A percentile compares a stretch with the other conserved stretches of the same genome.
phyloP scores from a whole-genome alignment of 2,329 filamentous ascomycete genomes.

The Calonectria hawksworthii region DNA sequence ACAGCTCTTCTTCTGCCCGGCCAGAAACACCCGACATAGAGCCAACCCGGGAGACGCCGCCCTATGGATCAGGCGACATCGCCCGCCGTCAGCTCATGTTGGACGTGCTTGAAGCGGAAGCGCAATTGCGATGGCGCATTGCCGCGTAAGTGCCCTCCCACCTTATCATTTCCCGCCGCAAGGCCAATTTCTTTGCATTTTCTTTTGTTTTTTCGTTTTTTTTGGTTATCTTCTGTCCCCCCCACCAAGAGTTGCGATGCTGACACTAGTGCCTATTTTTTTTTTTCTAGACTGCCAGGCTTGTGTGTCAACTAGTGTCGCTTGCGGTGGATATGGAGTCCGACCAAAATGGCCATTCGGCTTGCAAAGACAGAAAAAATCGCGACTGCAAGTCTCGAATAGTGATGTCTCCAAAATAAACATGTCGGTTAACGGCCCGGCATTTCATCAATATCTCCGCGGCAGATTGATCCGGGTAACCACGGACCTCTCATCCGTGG shows the following conservation, averaged over 20 bases:
- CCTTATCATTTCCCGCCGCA: not conserved
- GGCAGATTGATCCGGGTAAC: not conserved
- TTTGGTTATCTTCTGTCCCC: no score
- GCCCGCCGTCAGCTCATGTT: constrained; percentile 6
- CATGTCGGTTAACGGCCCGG: not conserved
- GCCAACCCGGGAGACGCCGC: not conserved
- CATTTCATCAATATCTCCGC: not conserved
- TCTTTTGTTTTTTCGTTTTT: no score
- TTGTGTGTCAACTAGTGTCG: not conserved
- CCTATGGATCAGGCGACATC: not conserved
- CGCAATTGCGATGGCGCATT: not conserved
- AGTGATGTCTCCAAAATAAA: not conserved
- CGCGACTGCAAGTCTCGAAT: not conserved
- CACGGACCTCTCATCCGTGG: not conserved
- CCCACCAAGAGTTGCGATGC: not conserved
- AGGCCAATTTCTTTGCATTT: no score
- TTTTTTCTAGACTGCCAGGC: not conserved
- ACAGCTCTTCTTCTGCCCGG: no score
- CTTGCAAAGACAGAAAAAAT: not conserved
- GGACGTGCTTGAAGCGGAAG: constrained; percentile 5
- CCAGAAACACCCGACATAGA: not conserved
- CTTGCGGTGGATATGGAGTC: not conserved
- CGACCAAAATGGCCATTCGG: not conserved
- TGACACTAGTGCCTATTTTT: not conserved
- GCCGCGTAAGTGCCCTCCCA: not conserved